A percentile compares a stretch with the other conserved stretches of the same genome.
phyloP scores from a whole-genome alignment of 192 early-diverging fungal species.

The Rhizophagus sp. region DNA sequence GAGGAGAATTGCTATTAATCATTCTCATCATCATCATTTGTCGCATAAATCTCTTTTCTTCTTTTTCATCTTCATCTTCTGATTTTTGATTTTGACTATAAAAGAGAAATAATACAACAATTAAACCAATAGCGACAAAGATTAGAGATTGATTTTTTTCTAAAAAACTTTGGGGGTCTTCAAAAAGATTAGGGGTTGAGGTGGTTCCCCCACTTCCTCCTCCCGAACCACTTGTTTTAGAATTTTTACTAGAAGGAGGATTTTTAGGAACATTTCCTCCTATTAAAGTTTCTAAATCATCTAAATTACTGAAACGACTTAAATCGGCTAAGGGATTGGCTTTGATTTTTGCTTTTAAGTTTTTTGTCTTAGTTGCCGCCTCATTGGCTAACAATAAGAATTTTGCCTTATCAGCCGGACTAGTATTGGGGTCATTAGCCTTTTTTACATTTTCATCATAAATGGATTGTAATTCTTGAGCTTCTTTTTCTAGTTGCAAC shows the following conservation, averaged over 20 bases:
- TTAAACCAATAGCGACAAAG: too few relatives aligned
- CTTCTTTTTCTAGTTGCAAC: slow-evolving; percentile 5
- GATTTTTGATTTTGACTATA: too few relatives aligned
- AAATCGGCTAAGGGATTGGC: slow-evolving; percentile 4
- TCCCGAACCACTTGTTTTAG: not conserved
- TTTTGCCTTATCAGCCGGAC: not conserved
- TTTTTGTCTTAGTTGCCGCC: not conserved
- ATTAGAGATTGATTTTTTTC: too few relatives aligned
- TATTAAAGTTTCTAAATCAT: slow-evolving; percentile 1
- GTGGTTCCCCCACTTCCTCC: too few relatives aligned
- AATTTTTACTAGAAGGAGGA: not conserved
- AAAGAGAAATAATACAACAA: too few relatives aligned
- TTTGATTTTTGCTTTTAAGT: not conserved
- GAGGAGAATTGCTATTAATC: too few relatives aligned
- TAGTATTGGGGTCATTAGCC: slow-evolving; percentile 4
- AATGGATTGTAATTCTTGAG: not conserved
- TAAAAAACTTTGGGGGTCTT: too few relatives aligned
- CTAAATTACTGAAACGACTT: slow-evolving; percentile 18
- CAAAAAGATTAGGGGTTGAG: too few relatives aligned
- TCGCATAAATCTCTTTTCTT: not conserved
- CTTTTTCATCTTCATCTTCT: not conserved
- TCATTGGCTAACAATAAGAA: not conserved
- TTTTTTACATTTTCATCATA: slow-evolving; percentile 17
- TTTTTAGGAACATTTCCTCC: slow-evolving; percentile 12
- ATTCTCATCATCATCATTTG: not conserved